Conservation (phyloP, 2,329 filamentous ascomycete genomes). For the Talaromyces sp. region DNA sequence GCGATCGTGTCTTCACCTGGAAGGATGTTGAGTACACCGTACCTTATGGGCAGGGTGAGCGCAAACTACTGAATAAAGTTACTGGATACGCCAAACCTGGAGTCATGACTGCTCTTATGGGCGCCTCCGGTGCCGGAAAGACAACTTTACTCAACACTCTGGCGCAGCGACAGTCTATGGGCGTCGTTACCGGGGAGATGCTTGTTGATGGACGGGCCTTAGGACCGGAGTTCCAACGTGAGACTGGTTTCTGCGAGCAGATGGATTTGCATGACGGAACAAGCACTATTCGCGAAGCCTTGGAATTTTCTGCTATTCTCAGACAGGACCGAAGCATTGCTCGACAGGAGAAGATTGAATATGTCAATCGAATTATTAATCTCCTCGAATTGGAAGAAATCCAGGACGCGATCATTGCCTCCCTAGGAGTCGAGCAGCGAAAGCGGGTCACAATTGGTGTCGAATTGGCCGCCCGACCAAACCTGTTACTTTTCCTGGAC, state of each 20-base stretch:
- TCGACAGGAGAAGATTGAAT: constrained; percentile 57
- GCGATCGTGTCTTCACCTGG: constrained; percentile 66
- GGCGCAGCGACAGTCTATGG: constrained; percentile 63
- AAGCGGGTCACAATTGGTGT: constrained; percentile 70
- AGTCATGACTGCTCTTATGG: constrained; percentile 73
- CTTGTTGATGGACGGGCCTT: constrained; percentile 62
- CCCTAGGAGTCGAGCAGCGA: constrained; percentile 62
- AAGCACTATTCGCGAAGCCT: constrained; percentile 60
- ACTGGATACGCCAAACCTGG: constrained; percentile 76
- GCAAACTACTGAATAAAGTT: constrained; percentile 62
- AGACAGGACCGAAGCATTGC: constrained; percentile 53
- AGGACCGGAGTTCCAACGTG: constrained; percentile 59
- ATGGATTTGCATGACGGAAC: constrained; percentile 66
- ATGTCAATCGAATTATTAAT: constrained; percentile 61
- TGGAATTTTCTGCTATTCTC: constrained; percentile 63
- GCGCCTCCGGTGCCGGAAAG: constrained; percentile 76
- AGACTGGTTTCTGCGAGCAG: constrained; percentile 67
- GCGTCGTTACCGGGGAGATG: constrained; percentile 62
- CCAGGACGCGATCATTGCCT: constrained; percentile 60
- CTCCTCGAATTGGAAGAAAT: constrained; percentile 60
- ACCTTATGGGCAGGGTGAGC: constrained; percentile 57
- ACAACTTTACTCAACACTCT: constrained; percentile 75
- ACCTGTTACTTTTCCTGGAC: constrained; percentile 63
- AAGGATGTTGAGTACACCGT: constrained; percentile 66
- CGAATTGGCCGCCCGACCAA: constrained; percentile 64